phyloP scores from a whole-genome alignment of 2,329 filamentous ascomycete species.

The Trichocomaceae sp. region DNA sequence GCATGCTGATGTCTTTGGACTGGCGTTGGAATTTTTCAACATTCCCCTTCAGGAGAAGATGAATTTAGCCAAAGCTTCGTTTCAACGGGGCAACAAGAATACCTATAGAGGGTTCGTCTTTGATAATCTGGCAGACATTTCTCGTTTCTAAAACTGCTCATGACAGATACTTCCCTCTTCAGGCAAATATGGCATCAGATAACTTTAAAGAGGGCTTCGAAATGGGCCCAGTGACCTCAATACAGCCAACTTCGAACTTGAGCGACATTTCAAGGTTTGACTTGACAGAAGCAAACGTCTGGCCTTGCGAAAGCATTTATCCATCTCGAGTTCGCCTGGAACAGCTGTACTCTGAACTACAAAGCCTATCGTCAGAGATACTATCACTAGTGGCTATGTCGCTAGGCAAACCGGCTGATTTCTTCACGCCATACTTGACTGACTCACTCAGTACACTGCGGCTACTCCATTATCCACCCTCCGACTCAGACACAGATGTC shows the following conservation, averaged over 20 bases:
- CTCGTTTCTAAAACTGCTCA: background rate
- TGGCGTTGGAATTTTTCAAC: conserved; percentile 37
- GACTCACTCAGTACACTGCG: conserved; percentile 41
- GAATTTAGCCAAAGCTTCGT: conserved; percentile 39
- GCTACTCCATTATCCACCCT: conserved; percentile 39
- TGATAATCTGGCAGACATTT: background rate
- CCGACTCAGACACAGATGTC: background rate
- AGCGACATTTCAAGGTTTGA: conserved; percentile 25
- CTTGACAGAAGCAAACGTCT: conserved; percentile 38
- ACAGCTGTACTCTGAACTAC: conserved; percentile 35
- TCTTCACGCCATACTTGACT: conserved; percentile 38
- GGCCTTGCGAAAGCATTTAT: conserved; percentile 24
- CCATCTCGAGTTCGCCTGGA: conserved; percentile 27
- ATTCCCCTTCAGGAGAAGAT: conserved; percentile 33
- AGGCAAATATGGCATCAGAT: conserved; percentile 31
- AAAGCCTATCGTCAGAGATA: conserved; percentile 32
- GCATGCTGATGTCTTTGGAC: conserved; percentile 38
- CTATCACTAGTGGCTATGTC: conserved; percentile 36
- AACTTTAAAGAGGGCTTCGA: conserved; percentile 46
- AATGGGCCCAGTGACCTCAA: conserved; percentile 29
- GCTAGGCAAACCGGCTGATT: conserved; percentile 32
- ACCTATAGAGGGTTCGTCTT: conserved; percentile 37
- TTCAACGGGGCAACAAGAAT: conserved; percentile 34
- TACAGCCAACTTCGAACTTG: conserved; percentile 7
- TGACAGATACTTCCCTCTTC: conserved; percentile 40